These are phyloP conservation scores for Cryptococcus jaspeensis DNA, from an alignment of 1,284 basidiomycete species.

Conservation along the genomic window DNA sequence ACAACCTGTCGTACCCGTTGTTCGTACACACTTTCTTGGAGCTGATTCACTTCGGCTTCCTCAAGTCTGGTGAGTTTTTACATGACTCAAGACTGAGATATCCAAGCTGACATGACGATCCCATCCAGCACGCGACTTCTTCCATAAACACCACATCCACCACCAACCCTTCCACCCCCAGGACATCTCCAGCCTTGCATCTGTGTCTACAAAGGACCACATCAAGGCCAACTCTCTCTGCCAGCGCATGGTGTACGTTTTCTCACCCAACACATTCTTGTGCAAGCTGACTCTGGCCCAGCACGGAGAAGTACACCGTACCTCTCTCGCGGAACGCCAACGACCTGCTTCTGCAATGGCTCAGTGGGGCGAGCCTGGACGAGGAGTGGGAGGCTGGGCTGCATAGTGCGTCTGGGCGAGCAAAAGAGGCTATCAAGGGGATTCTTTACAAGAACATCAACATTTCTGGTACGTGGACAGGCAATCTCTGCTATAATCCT, in stretches of 20 bases:
- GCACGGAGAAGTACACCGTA: constrained; percentile 83
- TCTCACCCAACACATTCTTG: background rate
- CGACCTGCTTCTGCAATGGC: constrained; percentile 88
- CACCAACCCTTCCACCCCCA: constrained; percentile 69
- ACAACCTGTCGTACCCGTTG: constrained; percentile 86
- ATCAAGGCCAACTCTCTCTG: constrained; percentile 80
- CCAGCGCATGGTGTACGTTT: constrained; percentile 66
- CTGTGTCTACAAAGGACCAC: constrained; percentile 78
- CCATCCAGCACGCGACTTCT: constrained; percentile 73
- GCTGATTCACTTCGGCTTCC: constrained; percentile 84
- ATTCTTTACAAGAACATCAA: constrained; percentile 91
- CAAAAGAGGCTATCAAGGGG: constrained; percentile 73
- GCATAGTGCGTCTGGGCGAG: constrained; percentile 62
- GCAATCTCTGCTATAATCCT: no score
- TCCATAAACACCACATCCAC: constrained; percentile 66
- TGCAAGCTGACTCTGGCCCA: constrained; percentile 3
- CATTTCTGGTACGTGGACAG: constrained; percentile 69
- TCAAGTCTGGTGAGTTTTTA: constrained; percentile 70
- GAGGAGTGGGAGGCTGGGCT: constrained; percentile 74
- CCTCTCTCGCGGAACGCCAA: constrained; percentile 91
- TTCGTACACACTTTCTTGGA: constrained; percentile 98
- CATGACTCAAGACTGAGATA: background rate
- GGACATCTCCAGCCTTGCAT: constrained; percentile 76
- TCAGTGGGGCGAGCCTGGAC: constrained; percentile 80
- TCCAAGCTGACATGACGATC: no score